Evolutionary conservation across 805 yeast species (phyloP).

Genomic region (Lipomyces yamadae): DNA sequence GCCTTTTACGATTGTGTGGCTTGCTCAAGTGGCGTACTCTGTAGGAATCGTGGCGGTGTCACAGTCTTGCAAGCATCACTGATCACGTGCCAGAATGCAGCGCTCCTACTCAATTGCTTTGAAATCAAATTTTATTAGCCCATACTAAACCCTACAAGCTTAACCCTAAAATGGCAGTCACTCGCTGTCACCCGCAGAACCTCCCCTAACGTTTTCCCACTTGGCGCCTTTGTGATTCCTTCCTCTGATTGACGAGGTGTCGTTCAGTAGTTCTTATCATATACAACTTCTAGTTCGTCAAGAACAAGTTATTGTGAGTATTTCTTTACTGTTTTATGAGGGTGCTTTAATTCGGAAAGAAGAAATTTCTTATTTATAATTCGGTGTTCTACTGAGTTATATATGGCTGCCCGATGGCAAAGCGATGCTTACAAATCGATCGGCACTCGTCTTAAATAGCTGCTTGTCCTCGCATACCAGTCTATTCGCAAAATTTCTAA

Average conservation of each 20-base stretch:
- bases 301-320: not conserved
- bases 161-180: constrained; percentile 2
- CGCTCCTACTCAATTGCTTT: not conserved
- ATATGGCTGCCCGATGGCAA: not conserved
- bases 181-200: not conserved
- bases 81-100: not conserved
- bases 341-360: not conserved
- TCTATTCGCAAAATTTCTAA: not conserved
- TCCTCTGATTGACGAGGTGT: not conserved
- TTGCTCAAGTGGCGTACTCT: too few relatives aligned
- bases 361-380: not conserved
- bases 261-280: too few relatives aligned
- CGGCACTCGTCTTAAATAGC: too few relatives aligned
- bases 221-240: not conserved
- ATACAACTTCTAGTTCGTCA: too few relatives aligned
- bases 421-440: not conserved
- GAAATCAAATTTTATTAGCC: not conserved
- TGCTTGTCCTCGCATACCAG: too few relatives aligned
- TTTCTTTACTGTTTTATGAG: not conserved
- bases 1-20: too few relatives aligned
- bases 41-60: not conserved
- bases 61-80: not conserved
- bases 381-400: not conserved
- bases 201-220: too few relatives aligned
- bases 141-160: constrained; percentile 5